Evolutionary conservation across 2,329 filamentous ascomycete genomes (phyloP), one percentile per base, ranked within the genome.

Genomic region (Penicillium occitanis): DNA sequence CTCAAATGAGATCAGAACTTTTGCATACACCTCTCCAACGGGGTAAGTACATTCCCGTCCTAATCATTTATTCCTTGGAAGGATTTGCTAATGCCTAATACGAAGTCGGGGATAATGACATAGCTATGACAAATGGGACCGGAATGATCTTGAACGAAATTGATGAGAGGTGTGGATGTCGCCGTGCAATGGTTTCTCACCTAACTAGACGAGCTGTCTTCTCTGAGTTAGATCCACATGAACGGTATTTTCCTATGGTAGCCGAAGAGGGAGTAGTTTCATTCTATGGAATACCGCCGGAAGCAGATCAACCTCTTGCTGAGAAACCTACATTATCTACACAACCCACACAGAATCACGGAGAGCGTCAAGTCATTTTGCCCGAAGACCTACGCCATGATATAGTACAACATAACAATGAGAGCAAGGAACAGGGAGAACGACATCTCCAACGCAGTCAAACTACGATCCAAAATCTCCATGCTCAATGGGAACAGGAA

Each of bases 221-320:
- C 30, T 33, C 25, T 2, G n/a, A 48, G 2, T 14, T 61, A 25
- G 44, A 61, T 22, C 44, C 59, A 48, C 7, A n/a, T 10, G 42
- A 61, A 48, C 42, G 13, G 11, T 61, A 48, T n/a, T 61, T 61
- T 11, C 59, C 59, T 13, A 61, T 61, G 59, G 46, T 61, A 22
- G 59, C 59, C 8, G 35, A 40, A 11, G 30, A 46, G 17, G 17
- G 50, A n/a, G n/a, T 35, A 2, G 3, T 28, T 22, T 42, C 59
- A 22, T 61, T 61, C 44, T 61, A 48, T 50, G 59, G 59, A 37
- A 35, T 50, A 2, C 44, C 42, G 14, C 59, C 59, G 22, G n/a
- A 35, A 48, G 25, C 59, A 35, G 1, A 35, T 6, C 42, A 8
- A 25, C 42, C 59, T 35, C 19, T 19, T 35, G 4, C 25, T 50